These are phyloP conservation scores for Lodderomyces parapsilosis DNA, from an alignment of 1,139 yeast species.

Conservation along the genomic window DNA sequence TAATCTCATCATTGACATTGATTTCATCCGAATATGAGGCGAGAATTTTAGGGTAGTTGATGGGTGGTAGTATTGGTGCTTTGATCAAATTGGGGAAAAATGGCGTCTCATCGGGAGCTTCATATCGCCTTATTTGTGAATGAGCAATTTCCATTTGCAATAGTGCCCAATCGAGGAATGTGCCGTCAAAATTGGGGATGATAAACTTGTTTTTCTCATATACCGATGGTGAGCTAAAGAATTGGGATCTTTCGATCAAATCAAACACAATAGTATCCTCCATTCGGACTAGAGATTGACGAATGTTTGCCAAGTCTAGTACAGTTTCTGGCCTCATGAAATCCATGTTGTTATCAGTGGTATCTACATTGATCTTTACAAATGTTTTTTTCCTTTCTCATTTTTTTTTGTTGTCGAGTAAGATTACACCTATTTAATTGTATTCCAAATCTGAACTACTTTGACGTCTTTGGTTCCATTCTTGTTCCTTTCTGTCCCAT, in stretches of 20 bases:
- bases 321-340: conserved; percentile 83
- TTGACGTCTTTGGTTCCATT: conserved; percentile 1
- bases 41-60: conserved; percentile 75
- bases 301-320: conserved; percentile 74
- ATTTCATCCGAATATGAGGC: conserved; percentile 74
- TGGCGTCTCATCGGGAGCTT: conserved; percentile 95
- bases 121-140: conserved; percentile 83
- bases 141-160: conserved; percentile 75
- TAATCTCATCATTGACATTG: conserved; percentile 71
- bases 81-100: conserved; percentile 72
- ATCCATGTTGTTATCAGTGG: conserved; percentile 58
- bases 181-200: conserved; percentile 71
- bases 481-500: conserved; percentile 14
- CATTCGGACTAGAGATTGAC: conserved; percentile 85
- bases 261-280: conserved; percentile 94
- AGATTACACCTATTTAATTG: background rate
- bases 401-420: background rate
- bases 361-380: background rate
- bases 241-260: conserved; percentile 90
- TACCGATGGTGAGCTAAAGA: conserved; percentile 71
- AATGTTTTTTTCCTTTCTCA: background rate
- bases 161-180: conserved; percentile 85
- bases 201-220: conserved; percentile 59
- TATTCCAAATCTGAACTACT: background rate
- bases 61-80: conserved; percentile 72